Conservation (phyloP, 2,329 filamentous ascomycete species). For the Ophiocordyceps camponoti-rufipedis region DNA sequence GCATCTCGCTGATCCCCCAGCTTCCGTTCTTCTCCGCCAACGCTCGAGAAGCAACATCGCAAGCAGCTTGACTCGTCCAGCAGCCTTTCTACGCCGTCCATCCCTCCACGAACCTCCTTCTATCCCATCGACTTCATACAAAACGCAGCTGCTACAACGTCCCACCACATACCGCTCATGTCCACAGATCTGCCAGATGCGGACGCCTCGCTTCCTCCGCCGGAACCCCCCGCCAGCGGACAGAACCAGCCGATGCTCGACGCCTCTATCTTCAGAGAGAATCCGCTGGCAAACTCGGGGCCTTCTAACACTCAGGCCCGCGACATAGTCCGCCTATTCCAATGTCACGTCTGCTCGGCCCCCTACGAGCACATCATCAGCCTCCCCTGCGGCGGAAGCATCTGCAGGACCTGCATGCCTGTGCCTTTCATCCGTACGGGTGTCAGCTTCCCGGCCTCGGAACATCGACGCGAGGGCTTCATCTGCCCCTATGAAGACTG, state of each 20-base stretch:
- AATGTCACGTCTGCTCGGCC: conserved; percentile 57
- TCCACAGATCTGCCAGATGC: not conserved
- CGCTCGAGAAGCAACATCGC: too few species aligned
- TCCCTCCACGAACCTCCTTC: too few species aligned
- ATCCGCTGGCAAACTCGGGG: not conserved
- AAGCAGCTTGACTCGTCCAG: too few species aligned
- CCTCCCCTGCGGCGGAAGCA: conserved; percentile 61
- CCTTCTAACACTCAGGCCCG: conserved; percentile 5
- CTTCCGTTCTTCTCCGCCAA: too few species aligned
- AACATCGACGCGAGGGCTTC: conserved; percentile 50
- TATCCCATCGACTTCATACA: too few species aligned
- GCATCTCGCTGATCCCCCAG: too few species aligned
- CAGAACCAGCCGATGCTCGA: too few species aligned
- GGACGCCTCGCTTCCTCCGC: not conserved
- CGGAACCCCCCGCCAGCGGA: not conserved
- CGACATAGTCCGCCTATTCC: conserved; percentile 46
- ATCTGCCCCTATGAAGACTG: conserved; percentile 55
- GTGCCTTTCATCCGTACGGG: conserved; percentile 42
- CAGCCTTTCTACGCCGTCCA: too few species aligned
- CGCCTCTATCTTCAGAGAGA: not conserved
- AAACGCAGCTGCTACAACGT: too few species aligned
- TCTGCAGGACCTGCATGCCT: conserved; percentile 63
- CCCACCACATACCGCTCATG: not conserved
- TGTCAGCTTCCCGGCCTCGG: conserved; percentile 59
- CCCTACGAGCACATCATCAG: conserved; percentile 53